Evolutionary conservation across 2,329 filamentous ascomycete genomes (phyloP).

Genomic region (Lasiodiplodia citricola): DNA sequence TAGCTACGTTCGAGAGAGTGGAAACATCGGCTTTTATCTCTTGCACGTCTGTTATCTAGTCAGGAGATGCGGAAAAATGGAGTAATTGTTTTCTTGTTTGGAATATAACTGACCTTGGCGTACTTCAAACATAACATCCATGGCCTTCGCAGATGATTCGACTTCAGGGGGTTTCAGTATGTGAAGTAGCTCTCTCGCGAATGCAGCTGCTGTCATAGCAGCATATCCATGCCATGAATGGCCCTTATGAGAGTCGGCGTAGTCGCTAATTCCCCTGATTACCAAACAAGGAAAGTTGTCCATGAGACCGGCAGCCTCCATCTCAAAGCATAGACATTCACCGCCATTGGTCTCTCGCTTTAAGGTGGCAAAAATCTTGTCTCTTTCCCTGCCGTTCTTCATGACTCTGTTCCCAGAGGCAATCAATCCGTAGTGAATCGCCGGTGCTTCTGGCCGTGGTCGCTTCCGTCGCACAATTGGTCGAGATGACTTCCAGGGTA

Average conservation of each 20-base stretch:
- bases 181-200: slow-evolving; percentile 29
- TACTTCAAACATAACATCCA: too few species aligned
- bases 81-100: too few species aligned
- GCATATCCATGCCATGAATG: slow-evolving; percentile 34
- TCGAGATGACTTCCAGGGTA: too few species aligned
- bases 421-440: neutral
- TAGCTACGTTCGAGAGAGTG: neutral
- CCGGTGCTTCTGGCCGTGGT: neutral
- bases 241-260: slow-evolving; percentile 36
- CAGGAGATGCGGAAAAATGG: too few species aligned
- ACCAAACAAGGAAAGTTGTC: slow-evolving; percentile 35
- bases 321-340: neutral
- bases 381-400: neutral
- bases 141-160: too few species aligned
- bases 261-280: slow-evolving; percentile 36
- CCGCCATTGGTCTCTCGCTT: neutral
- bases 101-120: too few species aligned
- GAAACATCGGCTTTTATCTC: neutral
- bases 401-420: neutral
- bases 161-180: too few species aligned
- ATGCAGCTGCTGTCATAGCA: slow-evolving; percentile 31
- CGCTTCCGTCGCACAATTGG: too few species aligned
- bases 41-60: neutral
- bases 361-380: neutral
- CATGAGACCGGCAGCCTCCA: neutral